Evolutionary conservation across 1,284 basidiomycete genomes (phyloP), one percentile per base, ranked within the genome.

Genomic region (Anthracocystis walkeri): DNA sequence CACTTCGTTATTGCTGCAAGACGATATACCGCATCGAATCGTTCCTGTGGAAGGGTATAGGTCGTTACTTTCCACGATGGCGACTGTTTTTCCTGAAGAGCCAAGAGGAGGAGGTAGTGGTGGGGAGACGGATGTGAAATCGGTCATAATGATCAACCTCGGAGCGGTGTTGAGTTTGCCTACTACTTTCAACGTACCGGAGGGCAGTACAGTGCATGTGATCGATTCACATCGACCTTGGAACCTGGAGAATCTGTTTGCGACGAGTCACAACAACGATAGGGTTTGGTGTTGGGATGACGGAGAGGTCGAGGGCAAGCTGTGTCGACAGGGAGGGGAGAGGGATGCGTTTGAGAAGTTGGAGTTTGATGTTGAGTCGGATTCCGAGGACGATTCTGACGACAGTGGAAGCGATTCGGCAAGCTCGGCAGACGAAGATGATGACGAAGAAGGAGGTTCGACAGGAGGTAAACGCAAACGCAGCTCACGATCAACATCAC

Each of bases 171-270:
- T 95, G 38, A 93, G 96, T 73, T 88, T 99, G 7, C 90, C 93
- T 1, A 80, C 84, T 2, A 71, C 75, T 12, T 65, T 82, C 49
- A 72, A 77, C 40, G 69, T 85, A 4, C 82, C 82, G 7, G 53
- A 90, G 89, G 20, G 89, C 95, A 80, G 79, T 35, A 76, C 68
- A 1, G 45, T 84, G 31, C 97, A 99, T 87, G 90, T 99, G 80
- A 93, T 99, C 85, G 97, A 99, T 86, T 93, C 95, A 8, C 91
- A 92, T 57, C 89, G 97, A 41, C 97, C 97, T 6, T 91, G 93
- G 86, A 95, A 96, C 86, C 88, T 99, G 81, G 89, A 91, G 48
- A 97, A 92, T 86, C 87, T 98, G 29, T 99, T 97, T 85, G 90
- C 91, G 7, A 89, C 89, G 1, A 86, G 86, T 27, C 66, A 86